phyloP scores from a whole-genome alignment of 495 filamentous ascomycete species.

The Penicillium paxilli region DNA sequence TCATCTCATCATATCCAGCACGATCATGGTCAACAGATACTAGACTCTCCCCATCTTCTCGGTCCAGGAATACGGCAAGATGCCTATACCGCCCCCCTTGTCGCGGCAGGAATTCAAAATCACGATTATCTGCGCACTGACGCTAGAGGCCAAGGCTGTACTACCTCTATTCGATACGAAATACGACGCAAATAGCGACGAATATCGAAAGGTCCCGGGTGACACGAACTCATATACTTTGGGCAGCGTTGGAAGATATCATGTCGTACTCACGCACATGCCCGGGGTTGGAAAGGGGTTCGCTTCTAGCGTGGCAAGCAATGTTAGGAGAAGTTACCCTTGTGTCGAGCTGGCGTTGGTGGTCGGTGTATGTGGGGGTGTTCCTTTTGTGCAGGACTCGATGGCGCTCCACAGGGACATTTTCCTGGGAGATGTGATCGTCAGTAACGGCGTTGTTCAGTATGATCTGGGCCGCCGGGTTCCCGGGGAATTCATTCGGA shows the following conservation, averaged over 20 bases:
- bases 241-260: conserved; percentile 22
- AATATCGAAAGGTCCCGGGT: conserved; percentile 15
- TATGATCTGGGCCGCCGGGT: conserved; percentile 32
- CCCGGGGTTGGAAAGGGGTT: conserved; percentile 20
- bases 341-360: conserved; percentile 22
- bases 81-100: background rate
- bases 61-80: background rate
- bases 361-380: conserved; percentile 31
- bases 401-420: conserved; percentile 10
- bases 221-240: conserved; percentile 29
- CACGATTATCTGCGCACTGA: conserved; percentile 31
- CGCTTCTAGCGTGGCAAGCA: conserved; percentile 16
- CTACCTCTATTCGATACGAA: background rate
- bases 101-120: conserved; percentile 19
- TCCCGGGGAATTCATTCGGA: conserved; percentile 18
- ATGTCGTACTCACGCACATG: conserved; percentile 26
- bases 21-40: too few species aligned
- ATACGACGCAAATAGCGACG: conserved; percentile 18
- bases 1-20: too few species aligned
- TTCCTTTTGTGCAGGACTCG: conserved; percentile 11
- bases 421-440: conserved; percentile 44
- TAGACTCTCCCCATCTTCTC: too few species aligned
- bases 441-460: conserved; percentile 36
- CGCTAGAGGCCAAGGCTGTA: conserved; percentile 26
- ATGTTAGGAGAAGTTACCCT: conserved; percentile 16